A percentile compares a stretch with the other conserved stretches of the same genome.
Evolutionary conservation across 495 filamentous ascomycete genomes (phyloP).

Genomic region (Penicillium egyptiacum): DNA sequence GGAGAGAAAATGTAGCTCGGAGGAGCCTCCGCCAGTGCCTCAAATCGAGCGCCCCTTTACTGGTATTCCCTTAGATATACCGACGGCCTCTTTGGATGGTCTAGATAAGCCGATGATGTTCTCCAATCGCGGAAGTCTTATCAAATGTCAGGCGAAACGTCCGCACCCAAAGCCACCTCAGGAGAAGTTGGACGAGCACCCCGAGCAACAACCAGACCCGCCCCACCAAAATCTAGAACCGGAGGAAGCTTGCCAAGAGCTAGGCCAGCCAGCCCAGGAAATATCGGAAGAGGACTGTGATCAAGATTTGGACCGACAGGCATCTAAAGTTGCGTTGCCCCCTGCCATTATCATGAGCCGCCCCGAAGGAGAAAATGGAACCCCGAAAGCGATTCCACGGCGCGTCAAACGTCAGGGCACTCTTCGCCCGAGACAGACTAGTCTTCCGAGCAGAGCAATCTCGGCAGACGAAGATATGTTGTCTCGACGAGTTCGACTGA

Average conservation of each 20-base stretch:
- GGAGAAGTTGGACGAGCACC: conserved; percentile 14
- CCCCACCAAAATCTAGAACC: conserved; percentile 8
- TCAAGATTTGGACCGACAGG: conserved; percentile 6
- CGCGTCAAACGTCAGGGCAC: conserved; percentile 35
- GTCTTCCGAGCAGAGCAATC: conserved; percentile 36
- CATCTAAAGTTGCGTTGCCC: conserved; percentile 2
- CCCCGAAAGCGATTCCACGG: conserved; percentile 42
- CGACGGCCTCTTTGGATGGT: conserved; percentile 52
- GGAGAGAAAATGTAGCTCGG: conserved; percentile 31
- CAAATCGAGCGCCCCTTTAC: conserved; percentile 46
- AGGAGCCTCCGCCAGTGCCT: conserved; percentile 35
- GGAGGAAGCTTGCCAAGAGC: not conserved
- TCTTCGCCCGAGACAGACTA: conserved; percentile 39
- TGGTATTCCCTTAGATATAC: conserved; percentile 58
- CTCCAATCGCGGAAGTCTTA: conserved; percentile 55
- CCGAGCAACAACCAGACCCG: conserved; percentile 17
- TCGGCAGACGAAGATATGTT: conserved; percentile 83
- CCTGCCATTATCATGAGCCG: conserved; percentile 13
- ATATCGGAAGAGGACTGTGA: conserved; percentile 7
- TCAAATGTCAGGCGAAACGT: conserved; percentile 30
- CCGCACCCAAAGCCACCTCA: conserved; percentile 13
- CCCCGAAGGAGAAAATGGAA: conserved; percentile 24
- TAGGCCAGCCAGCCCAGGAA: not conserved
- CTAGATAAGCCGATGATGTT: conserved; percentile 57
- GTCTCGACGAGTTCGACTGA: conserved; percentile 83